Evolutionary conservation across 2,329 filamentous ascomycete species (phyloP).

Genomic region (Sphaerulina vaccinii): DNA sequence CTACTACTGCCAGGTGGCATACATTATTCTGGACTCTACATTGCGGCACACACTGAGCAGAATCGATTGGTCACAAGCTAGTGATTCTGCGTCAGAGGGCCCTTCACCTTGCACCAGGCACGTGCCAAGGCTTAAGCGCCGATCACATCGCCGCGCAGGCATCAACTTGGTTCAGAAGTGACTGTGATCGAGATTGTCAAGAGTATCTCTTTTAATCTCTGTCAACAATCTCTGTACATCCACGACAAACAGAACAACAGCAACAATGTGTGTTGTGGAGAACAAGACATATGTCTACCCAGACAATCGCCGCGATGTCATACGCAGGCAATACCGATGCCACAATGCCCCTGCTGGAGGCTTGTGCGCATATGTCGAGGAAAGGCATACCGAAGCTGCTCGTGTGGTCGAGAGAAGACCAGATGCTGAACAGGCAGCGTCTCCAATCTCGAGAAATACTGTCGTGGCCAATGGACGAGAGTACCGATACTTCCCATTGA

Average conservation of each 20-base stretch:
- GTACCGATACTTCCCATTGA: conserved; percentile 26
- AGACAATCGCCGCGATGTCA: conserved; percentile 24
- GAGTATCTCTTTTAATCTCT: background rate
- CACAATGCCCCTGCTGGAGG: conserved; percentile 21
- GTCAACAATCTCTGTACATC: background rate
- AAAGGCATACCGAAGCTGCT: conserved; percentile 16
- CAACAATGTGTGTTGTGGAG: conserved; percentile 35
- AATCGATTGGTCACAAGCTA: conserved; percentile 12
- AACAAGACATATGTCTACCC: conserved; percentile 31
- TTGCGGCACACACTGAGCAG: background rate
- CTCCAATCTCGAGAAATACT: conserved; percentile 19
- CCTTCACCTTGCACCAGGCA: conserved; percentile 12
- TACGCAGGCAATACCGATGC: conserved; percentile 27
- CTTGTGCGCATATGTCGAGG: conserved; percentile 27
- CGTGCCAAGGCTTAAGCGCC: conserved; percentile 9
- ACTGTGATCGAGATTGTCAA: background rate
- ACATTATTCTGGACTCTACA: background rate
- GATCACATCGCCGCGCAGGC: conserved; percentile 8
- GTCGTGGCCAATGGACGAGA: conserved; percentile 29
- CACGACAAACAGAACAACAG: background rate
- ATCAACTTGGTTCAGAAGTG: background rate
- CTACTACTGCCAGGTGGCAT: no score
- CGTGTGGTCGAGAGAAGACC: conserved; percentile 27
- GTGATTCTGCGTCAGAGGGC: conserved; percentile 9
- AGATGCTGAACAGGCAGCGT: conserved; percentile 5